A percentile compares a stretch with the other conserved stretches of the same genome.
Evolutionary conservation across 225 moss, liverwort and hornwort species (phyloP).

Genomic region (Marchantia polymorpha): DNA sequence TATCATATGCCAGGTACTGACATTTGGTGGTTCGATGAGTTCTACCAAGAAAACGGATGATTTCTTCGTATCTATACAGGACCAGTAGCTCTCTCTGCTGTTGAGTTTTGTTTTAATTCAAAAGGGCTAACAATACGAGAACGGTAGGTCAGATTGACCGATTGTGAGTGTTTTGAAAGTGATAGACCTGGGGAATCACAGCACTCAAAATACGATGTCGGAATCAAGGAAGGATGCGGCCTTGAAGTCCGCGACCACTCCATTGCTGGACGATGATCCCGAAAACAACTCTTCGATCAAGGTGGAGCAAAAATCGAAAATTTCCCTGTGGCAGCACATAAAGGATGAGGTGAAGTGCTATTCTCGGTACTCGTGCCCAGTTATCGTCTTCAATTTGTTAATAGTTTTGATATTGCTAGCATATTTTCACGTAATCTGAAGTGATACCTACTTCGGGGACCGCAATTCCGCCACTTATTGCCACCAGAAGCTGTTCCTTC

Average conservation of each 20-base stretch:
- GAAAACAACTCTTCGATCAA: conserved; percentile 17
- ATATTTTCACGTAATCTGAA: conserved; percentile 32
- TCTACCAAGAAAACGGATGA: too few relatives aligned
- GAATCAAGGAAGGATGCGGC: not conserved
- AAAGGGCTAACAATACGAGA: too few relatives aligned
- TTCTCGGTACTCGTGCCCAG: conserved; percentile 42
- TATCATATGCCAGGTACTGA: too few relatives aligned
- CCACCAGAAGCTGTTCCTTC: too few relatives aligned
- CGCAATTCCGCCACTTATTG: too few relatives aligned
- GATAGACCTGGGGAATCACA: not conserved
- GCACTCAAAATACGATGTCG: not conserved
- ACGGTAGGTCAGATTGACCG: not conserved
- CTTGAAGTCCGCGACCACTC: conserved; percentile 9
- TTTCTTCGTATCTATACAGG: too few relatives aligned
- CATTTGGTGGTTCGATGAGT: too few relatives aligned
- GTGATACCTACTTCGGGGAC: too few relatives aligned
- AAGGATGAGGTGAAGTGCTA: conserved; percentile 44
- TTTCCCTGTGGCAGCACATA: conserved; percentile 39
- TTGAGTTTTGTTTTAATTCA: too few relatives aligned
- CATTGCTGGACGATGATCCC: conserved; percentile 29
- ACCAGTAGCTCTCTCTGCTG: too few relatives aligned
- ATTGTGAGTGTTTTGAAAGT: not conserved
- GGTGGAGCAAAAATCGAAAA: conserved; percentile 22
- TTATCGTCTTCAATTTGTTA: conserved; percentile 29
- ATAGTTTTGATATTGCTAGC: conserved; percentile 36